Evolutionary conservation across 2,329 filamentous ascomycete species (phyloP).

Genomic region (Colletotrichum karsti): DNA sequence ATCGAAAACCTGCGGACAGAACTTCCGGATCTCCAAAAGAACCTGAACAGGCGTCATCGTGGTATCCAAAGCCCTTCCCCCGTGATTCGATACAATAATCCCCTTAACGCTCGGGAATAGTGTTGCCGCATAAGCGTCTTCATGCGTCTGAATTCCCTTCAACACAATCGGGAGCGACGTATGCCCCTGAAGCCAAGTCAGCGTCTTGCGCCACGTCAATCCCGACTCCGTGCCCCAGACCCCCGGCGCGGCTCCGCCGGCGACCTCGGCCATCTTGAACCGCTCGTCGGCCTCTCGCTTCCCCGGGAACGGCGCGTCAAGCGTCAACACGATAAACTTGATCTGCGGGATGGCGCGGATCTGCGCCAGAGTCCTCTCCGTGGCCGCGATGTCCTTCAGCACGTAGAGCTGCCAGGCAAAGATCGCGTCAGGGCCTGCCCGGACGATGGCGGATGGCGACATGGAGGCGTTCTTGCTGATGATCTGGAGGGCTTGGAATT

Average conservation of each 20-base stretch:
- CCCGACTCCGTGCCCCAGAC: constrained; percentile 53
- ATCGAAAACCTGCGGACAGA: constrained; percentile 57
- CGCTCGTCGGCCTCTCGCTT: constrained; percentile 67
- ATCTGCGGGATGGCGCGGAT: constrained; percentile 77
- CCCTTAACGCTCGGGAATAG: constrained; percentile 49
- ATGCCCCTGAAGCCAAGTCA: constrained; percentile 59
- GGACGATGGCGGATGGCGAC: constrained; percentile 83
- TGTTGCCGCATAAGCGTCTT: constrained; percentile 45
- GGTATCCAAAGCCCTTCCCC: constrained; percentile 61
- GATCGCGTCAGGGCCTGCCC: constrained; percentile 70
- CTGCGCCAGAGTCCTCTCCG: constrained; percentile 44
- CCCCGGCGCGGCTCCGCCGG: constrained; percentile 8
- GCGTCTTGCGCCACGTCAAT: constrained; percentile 58
- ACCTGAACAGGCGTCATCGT: constrained; percentile 42
- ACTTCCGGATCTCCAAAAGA: constrained; percentile 58
- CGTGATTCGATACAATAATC: constrained; percentile 66
- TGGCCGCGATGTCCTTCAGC: constrained; percentile 73
- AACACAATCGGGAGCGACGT: constrained; percentile 59
- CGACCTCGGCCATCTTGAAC: constrained; percentile 57
- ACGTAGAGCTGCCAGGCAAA: constrained; percentile 93
- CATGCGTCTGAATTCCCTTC: constrained; percentile 65
- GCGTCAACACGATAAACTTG: constrained; percentile 37
- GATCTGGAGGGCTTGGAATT: constrained; percentile 77
- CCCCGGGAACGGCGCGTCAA: constrained; percentile 46
- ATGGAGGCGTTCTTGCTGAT: constrained; percentile 86